A percentile compares a stretch with the other conserved stretches of the same genome.
Evolutionary conservation across 257 asterid species (phyloP).

Genomic region (Forsythia suspensa): DNA sequence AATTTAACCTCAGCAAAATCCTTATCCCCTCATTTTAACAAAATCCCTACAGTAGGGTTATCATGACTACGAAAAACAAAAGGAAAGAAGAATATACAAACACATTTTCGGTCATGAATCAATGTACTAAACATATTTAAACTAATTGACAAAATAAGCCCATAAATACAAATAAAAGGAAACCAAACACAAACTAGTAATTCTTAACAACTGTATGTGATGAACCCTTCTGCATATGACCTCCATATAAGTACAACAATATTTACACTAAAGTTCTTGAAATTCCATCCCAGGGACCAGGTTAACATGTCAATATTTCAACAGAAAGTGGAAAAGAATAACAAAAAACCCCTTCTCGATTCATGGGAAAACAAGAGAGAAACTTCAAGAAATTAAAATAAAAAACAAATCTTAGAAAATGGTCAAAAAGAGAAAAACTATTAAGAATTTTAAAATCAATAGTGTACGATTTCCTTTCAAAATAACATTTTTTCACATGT

Average conservation of each 20-base stretch:
- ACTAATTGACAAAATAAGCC: constrained; percentile 3
- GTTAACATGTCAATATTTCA: background rate
- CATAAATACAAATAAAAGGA: background rate
- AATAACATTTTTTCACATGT: too few species aligned
- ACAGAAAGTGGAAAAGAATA: background rate
- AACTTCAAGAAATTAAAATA: background rate
- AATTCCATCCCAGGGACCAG: constrained; percentile 9
- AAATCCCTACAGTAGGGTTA: background rate
- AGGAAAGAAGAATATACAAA: background rate
- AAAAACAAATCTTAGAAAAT: background rate
- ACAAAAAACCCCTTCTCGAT: background rate
- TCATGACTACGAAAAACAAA: background rate
- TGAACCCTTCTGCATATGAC: constrained; percentile 5
- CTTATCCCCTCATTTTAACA: background rate
- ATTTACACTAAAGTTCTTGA: constrained; percentile 1
- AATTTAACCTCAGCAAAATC: background rate
- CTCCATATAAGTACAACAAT: constrained; percentile 15
- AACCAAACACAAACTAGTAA: background rate
- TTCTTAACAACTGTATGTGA: background rate
- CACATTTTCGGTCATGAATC: background rate
- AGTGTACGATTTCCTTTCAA: too few species aligned
- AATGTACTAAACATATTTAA: background rate
- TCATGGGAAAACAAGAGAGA: constrained; percentile 1
- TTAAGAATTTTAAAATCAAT: too few species aligned
- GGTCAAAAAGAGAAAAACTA: too few species aligned